Evolutionary conservation across 441 rosid genomes (phyloP), one percentile per base, ranked within the genome.

Genomic region (Adansonia madagascariensis): DNA sequence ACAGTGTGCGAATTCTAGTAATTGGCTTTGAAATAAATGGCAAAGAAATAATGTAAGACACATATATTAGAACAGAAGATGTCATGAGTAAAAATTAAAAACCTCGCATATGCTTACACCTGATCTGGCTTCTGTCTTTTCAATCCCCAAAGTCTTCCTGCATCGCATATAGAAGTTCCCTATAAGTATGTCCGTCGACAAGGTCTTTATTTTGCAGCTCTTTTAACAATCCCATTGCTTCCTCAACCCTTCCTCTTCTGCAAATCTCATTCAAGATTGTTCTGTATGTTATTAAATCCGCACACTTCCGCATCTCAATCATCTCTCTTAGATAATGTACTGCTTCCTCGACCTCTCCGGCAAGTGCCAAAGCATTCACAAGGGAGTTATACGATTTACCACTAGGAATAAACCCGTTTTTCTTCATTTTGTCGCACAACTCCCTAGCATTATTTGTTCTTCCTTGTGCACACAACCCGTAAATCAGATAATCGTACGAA

Each of bases 401-500:
- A 69, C 93, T 93, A 3, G 95, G 92, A 76, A 84, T 74, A 85
- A 93, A 90, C 20, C 97, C 95, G 52, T 88, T 92, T 70, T 73
- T 82, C 87, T 90, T 90, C 99, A 93, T 93, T 82, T 92, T 91
- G 74, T 82, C 79, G 71, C 82, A 87, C 84, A 95, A 6, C 75
- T 93, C 95, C 80, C 79, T 89, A 55, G 93, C 98, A 82, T 95
- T 95, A 47, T 75, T 76, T 0, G 98, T 92, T 81, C 99, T 86
- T 39, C 90, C 90, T 88, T 95, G 99, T 8, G 92, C 85, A 82
- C 98, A 93, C 71, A 95, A 52, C 57, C 99, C 99, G 44, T 95
- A 92, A 77, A 95, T 89, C 80, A 95, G 72, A 89, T 91, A 91
- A 84, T 92, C 94, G 66, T 92, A 93, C 11, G 98, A 88, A 76